phyloP scores from a whole-genome alignment of 192 early-diverging fungal genomes.

The Coemansia sp. region DNA sequence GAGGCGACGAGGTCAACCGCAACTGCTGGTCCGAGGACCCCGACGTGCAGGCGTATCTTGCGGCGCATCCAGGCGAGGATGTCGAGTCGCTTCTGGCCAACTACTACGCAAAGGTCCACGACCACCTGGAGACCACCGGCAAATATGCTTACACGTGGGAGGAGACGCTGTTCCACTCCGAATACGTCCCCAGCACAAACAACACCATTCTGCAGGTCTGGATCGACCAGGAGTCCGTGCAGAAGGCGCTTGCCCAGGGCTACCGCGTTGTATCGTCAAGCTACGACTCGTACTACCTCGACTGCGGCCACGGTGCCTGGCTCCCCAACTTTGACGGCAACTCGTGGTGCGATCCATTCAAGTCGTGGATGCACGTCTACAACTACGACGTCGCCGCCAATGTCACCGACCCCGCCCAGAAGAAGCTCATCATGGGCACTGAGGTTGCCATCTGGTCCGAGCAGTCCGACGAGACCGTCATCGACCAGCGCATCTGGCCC shows the following conservation, averaged over 20 bases:
- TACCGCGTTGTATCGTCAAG: conserved; percentile 63
- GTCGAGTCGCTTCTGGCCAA: conserved; percentile 36
- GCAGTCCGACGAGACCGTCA: conserved; percentile 59
- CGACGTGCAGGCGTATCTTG: conserved; percentile 34
- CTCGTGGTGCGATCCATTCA: conserved; percentile 76
- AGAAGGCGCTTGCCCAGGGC: conserved; percentile 57
- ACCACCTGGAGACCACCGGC: conserved; percentile 54
- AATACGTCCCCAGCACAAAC: conserved; percentile 54
- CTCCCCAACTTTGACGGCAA: conserved; percentile 64
- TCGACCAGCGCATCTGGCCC: conserved; percentile 70
- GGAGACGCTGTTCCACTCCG: conserved; percentile 62
- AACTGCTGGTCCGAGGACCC: conserved; percentile 66
- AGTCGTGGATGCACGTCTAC: conserved; percentile 74
- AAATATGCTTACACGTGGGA: conserved; percentile 81
- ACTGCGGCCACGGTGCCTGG: conserved; percentile 78
- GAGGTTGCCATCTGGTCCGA: conserved; percentile 74
- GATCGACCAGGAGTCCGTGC: conserved; percentile 59
- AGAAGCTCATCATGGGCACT: conserved; percentile 62
- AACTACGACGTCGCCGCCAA: conserved; percentile 61
- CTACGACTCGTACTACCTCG: conserved; percentile 67
- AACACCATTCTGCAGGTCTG: conserved; percentile 68
- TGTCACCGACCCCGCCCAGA: conserved; percentile 55
- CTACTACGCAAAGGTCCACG: conserved; percentile 59
- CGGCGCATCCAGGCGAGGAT: conserved; percentile 24
- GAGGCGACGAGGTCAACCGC: conserved; percentile 73